Base-by-base conservation (phyloP, 2,329 filamentous ascomycete genomes). In the Sclerotinia trifoliorum region DNA sequence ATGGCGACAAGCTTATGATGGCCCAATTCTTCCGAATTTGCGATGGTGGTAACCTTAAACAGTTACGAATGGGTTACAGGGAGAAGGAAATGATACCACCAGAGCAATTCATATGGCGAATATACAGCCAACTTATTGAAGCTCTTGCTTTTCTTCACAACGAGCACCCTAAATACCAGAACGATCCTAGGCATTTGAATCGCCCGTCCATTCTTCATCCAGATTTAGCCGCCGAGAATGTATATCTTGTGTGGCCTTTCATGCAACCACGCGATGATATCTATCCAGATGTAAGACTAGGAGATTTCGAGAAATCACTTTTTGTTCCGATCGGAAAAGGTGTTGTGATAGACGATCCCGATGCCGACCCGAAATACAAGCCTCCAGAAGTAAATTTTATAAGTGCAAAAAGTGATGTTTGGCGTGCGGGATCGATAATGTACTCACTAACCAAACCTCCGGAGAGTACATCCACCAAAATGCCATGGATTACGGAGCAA, bases 131-230 rank as follows among this genome's bases (percentile, higher is more conserved):
- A 13, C 7, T 65, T 5, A 44, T 65, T 17, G 48, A 52, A 21
- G 62, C 62, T 15, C n/a, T 65, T 13, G 62, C 62, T 21, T 65
- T 65, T 26, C 62, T 65, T 44, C 62, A 65, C 39, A 65, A 65
- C 19, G 62, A 55, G n/a, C 62, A 65, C 42, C 62, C 62, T 13
- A 44, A 65, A 10, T 65, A 65, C 10, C n/a, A 65, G 21, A n/a
- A 42, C 13, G 58, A 49, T 39, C 58, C 44, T 24, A n/a, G 17
- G n/a, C 58, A 62, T 48, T 17, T 24, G 29, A 48, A 48, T 10
- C 58, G 58, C 15, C 19, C 17, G 7, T 62, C 58, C 8, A 62
- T 62, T 13, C 13, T 62, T 29, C 13, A 35, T 26, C 32, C 44
- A 6, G 35, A 65, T 13, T 26, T 65, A 8, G 26, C 21, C 3